Evolutionary conservation across 2,329 filamentous ascomycete genomes (phyloP).

Genomic region (Shiraia bambusicola): DNA sequence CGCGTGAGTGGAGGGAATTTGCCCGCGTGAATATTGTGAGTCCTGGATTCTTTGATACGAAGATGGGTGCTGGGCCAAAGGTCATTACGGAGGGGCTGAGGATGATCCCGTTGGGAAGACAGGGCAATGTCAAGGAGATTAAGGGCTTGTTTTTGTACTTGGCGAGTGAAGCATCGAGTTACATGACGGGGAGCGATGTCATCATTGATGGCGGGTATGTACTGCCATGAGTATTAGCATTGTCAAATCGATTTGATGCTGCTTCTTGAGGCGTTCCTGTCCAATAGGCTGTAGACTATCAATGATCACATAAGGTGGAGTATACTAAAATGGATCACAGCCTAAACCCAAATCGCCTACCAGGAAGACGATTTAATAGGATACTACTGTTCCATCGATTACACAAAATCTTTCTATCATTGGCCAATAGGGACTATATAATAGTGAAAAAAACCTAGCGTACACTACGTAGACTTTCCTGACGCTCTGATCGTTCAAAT

Average conservation of each 20-base stretch:
- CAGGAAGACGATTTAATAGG: no score
- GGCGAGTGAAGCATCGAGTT: slow-evolving; percentile 76
- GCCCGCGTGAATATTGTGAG: slow-evolving; percentile 66
- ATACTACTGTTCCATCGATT: no score
- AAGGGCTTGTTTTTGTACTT: slow-evolving; percentile 81
- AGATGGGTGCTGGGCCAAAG: slow-evolving; percentile 60
- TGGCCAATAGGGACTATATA: no score
- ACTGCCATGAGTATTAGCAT: slow-evolving; percentile 25
- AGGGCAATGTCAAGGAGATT: slow-evolving; percentile 71
- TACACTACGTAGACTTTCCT: no score
- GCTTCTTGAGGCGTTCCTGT: no score
- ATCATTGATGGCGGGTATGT: slow-evolving; percentile 75
- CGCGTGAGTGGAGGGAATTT: slow-evolving; percentile 68
- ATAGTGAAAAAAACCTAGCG: no score
- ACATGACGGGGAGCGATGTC: slow-evolving; percentile 74
- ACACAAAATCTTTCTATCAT: no score
- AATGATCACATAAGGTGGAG: no score
- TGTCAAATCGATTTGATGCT: not conserved
- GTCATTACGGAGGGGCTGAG: slow-evolving; percentile 66
- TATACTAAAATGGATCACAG: no score
- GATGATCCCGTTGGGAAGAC: slow-evolving; percentile 75
- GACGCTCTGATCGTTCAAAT: no score
- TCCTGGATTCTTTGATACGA: slow-evolving; percentile 67
- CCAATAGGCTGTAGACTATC: no score
- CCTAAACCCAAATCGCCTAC: no score